Conservation (phyloP, 2,329 filamentous ascomycete species). For the Colletotrichum eremochloae region DNA sequence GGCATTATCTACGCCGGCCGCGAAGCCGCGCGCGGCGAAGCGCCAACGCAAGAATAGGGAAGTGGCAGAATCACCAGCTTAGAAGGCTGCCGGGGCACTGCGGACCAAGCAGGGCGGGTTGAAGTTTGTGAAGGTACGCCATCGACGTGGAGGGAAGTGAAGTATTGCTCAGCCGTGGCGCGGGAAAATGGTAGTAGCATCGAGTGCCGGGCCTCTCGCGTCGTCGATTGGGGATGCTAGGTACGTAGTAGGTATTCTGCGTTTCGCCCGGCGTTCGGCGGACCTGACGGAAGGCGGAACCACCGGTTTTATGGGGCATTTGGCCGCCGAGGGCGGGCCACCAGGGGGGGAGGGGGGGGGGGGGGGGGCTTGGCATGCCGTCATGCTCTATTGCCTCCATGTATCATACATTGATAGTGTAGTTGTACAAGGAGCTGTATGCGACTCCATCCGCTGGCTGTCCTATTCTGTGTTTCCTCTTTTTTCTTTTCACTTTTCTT, state of each 20-base stretch:
- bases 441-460: background rate
- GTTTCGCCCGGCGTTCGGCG: background rate
- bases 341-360: background rate
- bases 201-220: background rate
- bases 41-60: constrained; percentile 1
- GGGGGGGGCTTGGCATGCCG: background rate
- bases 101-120: background rate
- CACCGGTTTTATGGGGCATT: background rate
- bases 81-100: constrained; percentile 11
- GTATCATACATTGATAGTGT: background rate
- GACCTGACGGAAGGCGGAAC: constrained; percentile 1
- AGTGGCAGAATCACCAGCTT: constrained; percentile 22
- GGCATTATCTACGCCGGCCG: background rate
- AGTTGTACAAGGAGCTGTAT: background rate
- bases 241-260: background rate
- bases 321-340: constrained; percentile 1
- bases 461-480: too few relatives aligned
- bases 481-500: background rate
- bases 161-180: background rate
- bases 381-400: background rate
- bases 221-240: background rate
- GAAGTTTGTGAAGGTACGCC: background rate
- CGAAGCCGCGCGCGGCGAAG: background rate
- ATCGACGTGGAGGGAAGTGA: background rate
- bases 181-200: background rate